These are phyloP conservation scores for Pythium angustatum DNA, from an alignment of 352 stramenopile species.

Conservation along the genomic window DNA sequence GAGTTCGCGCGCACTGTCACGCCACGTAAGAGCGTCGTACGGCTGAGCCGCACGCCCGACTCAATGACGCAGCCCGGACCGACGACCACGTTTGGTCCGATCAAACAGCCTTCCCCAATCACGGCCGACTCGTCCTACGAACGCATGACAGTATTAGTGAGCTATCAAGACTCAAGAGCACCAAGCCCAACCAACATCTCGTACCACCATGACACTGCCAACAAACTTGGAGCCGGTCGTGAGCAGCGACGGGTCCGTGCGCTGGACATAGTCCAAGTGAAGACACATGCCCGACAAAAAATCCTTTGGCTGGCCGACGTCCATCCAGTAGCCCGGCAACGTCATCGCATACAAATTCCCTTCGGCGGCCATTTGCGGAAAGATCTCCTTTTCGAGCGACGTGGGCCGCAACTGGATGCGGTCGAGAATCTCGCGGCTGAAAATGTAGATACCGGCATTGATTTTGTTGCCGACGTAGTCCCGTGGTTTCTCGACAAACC, in stretches of 20 bases:
- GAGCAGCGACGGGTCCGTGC: slow-evolving; percentile 46
- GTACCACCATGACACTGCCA: slow-evolving; percentile 82
- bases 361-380: slow-evolving; percentile 88
- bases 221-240: slow-evolving; percentile 71
- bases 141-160: no score
- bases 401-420: slow-evolving; percentile 85
- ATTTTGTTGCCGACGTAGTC: slow-evolving; percentile 92
- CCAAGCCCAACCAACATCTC: not conserved
- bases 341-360: slow-evolving; percentile 86
- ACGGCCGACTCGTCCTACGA: slow-evolving; percentile 61
- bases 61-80: slow-evolving; percentile 83
- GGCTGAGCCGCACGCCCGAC: slow-evolving; percentile 82
- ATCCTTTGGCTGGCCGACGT: slow-evolving; percentile 90
- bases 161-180: no score
- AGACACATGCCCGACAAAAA: slow-evolving; percentile 88
- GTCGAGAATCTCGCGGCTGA: slow-evolving; percentile 86
- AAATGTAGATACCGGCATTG: slow-evolving; percentile 91
- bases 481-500: slow-evolving; percentile 89
- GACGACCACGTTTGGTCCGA: slow-evolving; percentile 86
- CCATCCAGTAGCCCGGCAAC: slow-evolving; percentile 90
- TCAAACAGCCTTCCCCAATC: slow-evolving; percentile 77
- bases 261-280: slow-evolving; percentile 74
- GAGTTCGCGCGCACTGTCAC: slow-evolving; percentile 81
- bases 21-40: slow-evolving; percentile 73
- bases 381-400: slow-evolving; percentile 91